Conservation (phyloP, 495 filamentous ascomycete species). For the Oidiodendron maius region DNA sequence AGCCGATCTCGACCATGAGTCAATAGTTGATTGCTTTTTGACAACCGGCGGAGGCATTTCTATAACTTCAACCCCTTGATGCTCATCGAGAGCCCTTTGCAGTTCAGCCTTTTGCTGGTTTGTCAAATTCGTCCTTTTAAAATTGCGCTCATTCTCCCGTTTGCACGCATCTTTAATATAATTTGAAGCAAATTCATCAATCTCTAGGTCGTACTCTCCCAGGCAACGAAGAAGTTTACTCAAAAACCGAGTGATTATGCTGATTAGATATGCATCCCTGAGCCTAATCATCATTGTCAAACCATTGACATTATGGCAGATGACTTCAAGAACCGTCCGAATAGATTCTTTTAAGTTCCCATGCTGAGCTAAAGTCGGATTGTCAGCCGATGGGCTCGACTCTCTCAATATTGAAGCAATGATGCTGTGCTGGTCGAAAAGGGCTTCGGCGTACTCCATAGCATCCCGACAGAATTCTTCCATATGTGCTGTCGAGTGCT, state of each 20-base stretch:
- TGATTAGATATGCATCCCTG: conserved; percentile 75
- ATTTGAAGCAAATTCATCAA: conserved; percentile 52
- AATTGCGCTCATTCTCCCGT: conserved; percentile 8
- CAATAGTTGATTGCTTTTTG: conserved; percentile 60
- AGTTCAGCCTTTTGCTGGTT: conserved; percentile 76
- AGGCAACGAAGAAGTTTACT: conserved; percentile 69
- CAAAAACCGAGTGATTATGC: conserved; percentile 57
- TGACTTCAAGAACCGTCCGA: conserved; percentile 52
- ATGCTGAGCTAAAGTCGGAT: conserved; percentile 28
- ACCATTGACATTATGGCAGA: conserved; percentile 55
- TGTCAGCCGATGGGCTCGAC: conserved; percentile 34
- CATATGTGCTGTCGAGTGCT: conserved; percentile 62
- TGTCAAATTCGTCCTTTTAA: conserved; percentile 64
- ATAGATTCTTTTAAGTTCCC: conserved; percentile 25
- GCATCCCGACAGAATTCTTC: conserved; percentile 88
- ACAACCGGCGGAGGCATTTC: conserved; percentile 28
- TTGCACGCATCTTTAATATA: conserved; percentile 48
- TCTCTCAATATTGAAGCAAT: conserved; percentile 46
- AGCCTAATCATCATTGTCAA: conserved; percentile 81
- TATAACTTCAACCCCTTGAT: conserved; percentile 50
- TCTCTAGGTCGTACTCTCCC: conserved; percentile 59
- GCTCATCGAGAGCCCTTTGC: conserved; percentile 69
- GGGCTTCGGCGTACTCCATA: conserved; percentile 83
- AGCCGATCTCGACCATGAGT: conserved; percentile 31
- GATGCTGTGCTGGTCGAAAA: conserved; percentile 78